Conservation (phyloP, 2,329 filamentous ascomycete genomes). For the Colletotrichum tamarilloi region DNA sequence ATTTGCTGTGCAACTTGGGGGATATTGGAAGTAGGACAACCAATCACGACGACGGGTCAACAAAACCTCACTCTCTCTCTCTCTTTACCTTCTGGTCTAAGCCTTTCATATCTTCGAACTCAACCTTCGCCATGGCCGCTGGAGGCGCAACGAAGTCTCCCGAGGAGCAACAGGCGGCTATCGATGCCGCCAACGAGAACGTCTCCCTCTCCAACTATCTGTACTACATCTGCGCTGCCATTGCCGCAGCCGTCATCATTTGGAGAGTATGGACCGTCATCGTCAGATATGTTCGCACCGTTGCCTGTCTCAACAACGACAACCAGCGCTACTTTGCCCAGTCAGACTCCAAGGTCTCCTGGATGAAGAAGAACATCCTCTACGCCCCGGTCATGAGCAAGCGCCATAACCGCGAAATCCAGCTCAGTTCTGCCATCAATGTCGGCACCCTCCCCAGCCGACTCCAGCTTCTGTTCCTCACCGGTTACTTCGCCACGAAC, state of each 20-base stretch:
- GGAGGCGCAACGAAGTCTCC: slow-evolving; percentile 33
- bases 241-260: slow-evolving; percentile 71
- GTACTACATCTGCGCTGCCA: slow-evolving; percentile 71
- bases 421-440: slow-evolving; percentile 69
- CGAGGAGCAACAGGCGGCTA: slow-evolving; percentile 41
- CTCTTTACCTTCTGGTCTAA: background rate
- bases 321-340: slow-evolving; percentile 82
- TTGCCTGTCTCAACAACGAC: slow-evolving; percentile 82
- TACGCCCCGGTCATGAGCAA: slow-evolving; percentile 74
- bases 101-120: background rate
- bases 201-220: slow-evolving; percentile 69
- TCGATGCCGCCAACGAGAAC: slow-evolving; percentile 53
- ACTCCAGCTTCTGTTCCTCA: slow-evolving; percentile 69
- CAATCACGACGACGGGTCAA: background rate
- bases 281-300: slow-evolving; percentile 75
- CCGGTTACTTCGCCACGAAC: slow-evolving; percentile 72
- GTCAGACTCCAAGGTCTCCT: slow-evolving; percentile 64
- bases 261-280: slow-evolving; percentile 74
- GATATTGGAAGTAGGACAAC: background rate
- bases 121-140: slow-evolving; percentile 19
- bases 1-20: slow-evolving; percentile 6
- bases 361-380: slow-evolving; percentile 73
- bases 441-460: slow-evolving; percentile 74
- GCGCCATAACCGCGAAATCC: slow-evolving; percentile 75
- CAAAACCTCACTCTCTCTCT: background rate